Base-by-base conservation (phyloP, 1,284 basidiomycete genomes). In the Heimioporus punctisporus region DNA sequence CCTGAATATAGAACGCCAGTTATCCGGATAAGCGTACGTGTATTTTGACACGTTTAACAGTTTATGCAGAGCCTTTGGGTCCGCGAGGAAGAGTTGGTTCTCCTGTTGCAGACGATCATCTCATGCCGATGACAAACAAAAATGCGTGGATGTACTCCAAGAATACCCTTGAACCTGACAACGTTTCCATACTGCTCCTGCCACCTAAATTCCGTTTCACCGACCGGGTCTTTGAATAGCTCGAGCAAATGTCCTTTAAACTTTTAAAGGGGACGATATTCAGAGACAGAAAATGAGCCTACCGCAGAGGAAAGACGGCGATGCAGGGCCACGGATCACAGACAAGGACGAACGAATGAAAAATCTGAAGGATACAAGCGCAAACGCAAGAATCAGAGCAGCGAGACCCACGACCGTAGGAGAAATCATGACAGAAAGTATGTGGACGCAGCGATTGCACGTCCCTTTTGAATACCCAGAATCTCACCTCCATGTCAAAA, bases 61-160 rank as follows among this genome's bases (percentile, higher is more conserved):
- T 56, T 73, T 72, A 40, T 77, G 77, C 17, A 79, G 55, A 8
- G 77, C 77, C 56, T 74, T 76, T 6, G 77, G 75, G 50, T 81
- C 78, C 1, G 65, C 21, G 19, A 73, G 37, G 39, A 74, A 41
- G 10, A 73, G 59, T 12, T 51, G 52, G 45, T 73, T 55, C 17
- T 60, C 58, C 34, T 37, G 34, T 7, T 17, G n/a, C 34, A 19
- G n/a, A 17, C 15, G n/a, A 8, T 17, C 15, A 37, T 8, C 15
- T 37, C n/a, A 19, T 19, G 9, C n/a, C 14, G 15, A 6, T n/a
- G n/a, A n/a, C n/a, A n/a, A n/a, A n/a, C 3, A 19, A 19, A 14
- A 19, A 19, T 19, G 15, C 15, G 34, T 4, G 34, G 34, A 37
- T 19, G 15, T 8, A 37, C 34, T 19, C 34, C 34, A 37, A 37